A percentile compares a stretch with the other conserved stretches of the same genome.
phyloP scores from a whole-genome alignment of 2,329 filamentous ascomycete species.

The Trichoderma oligosporum region DNA sequence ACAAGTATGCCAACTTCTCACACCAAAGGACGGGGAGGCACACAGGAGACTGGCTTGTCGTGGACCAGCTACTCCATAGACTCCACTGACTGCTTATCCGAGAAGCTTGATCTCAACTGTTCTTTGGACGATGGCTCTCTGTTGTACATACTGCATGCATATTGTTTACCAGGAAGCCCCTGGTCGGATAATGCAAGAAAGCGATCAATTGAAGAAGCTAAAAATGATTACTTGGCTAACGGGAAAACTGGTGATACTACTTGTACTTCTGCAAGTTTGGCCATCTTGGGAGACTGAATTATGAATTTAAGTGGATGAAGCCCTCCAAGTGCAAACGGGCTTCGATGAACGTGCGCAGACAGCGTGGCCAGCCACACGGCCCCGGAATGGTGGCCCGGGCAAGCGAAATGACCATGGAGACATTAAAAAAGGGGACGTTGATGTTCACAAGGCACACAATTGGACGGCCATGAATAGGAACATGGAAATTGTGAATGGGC shows the following conservation, averaged over 20 bases:
- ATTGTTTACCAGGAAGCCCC: not conserved
- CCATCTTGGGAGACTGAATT: no score
- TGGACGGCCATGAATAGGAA: not conserved
- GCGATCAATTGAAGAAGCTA: not conserved
- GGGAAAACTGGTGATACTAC: not conserved
- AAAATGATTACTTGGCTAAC: not conserved
- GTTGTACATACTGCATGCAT: not conserved
- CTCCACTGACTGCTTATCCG: not conserved
- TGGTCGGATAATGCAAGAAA: not conserved
- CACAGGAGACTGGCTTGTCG: not conserved
- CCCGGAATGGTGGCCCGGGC: conserved; percentile 29
- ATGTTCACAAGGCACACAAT: not conserved
- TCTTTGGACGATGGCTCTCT: not conserved
- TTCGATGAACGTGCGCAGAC: not conserved
- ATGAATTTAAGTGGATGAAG: no score
- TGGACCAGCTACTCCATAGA: not conserved
- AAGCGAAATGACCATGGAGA: conserved; percentile 29
- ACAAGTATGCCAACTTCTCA: not conserved
- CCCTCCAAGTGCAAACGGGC: not conserved
- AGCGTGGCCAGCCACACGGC: conserved; percentile 22
- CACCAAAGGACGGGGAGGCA: not conserved
- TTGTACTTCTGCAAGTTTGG: no score
- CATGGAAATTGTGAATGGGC: not conserved
- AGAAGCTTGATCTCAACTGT: not conserved
- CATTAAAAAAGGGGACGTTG: conserved; percentile 19